Evolutionary conservation across 2,329 filamentous ascomycete species (phyloP).

Genomic region (Neofusicoccum laricinum): DNA sequence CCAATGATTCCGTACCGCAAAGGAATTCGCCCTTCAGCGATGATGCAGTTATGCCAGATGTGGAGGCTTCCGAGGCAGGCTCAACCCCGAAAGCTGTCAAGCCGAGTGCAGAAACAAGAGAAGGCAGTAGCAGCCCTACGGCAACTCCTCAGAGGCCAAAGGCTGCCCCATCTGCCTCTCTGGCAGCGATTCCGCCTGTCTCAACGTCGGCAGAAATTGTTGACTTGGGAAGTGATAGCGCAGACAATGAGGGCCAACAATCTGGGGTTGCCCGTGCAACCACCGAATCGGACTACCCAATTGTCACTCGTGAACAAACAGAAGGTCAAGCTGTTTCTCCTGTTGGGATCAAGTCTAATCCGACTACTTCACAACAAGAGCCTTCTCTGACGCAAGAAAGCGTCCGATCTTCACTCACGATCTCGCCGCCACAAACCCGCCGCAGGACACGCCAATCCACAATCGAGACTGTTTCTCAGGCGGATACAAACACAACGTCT

Average conservation of each 20-base stretch:
- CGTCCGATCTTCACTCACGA: not conserved
- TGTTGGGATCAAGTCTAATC: not conserved
- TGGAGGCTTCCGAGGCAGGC: not conserved
- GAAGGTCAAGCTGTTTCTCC: not conserved
- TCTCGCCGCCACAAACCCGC: not conserved
- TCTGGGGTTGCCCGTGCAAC: too few species aligned
- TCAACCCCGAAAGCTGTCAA: not conserved
- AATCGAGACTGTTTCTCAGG: not conserved
- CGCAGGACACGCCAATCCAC: not conserved
- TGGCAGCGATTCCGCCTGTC: not conserved
- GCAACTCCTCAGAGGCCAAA: not conserved
- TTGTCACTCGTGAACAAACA: not conserved
- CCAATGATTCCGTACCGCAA: not conserved
- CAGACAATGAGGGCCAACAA: not conserved
- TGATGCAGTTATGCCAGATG: not conserved
- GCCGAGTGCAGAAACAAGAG: not conserved
- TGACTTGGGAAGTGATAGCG: not conserved
- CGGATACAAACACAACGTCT: not conserved
- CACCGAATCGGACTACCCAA: not conserved
- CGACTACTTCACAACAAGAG: not conserved
- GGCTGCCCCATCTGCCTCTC: not conserved
- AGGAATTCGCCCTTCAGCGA: not conserved
- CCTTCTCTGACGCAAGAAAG: not conserved
- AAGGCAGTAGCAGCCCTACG: not conserved
- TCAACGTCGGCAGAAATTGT: not conserved